Base-by-base conservation (phyloP, 176 grass and related monocot species). In the Aegilops sharonensis region DNA sequence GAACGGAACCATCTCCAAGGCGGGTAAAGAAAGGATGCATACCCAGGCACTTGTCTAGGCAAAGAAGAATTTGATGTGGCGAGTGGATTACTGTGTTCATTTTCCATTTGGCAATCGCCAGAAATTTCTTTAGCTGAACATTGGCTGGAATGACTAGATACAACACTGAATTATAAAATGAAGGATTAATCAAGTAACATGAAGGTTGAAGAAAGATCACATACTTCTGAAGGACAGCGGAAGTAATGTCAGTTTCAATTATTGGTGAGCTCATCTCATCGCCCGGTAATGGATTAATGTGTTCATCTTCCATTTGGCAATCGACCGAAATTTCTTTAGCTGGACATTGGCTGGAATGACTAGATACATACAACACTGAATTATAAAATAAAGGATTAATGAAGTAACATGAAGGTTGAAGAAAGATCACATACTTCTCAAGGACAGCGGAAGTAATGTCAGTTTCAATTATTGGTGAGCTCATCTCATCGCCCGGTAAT, bases 381-480 rank as follows among this genome's bases (percentile, higher is more conserved):
- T 64, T 73, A 84, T n/a, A 50, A 84, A 69, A 62, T 31, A 36
- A 31, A 61, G 30, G 6, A 76, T 77, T 29, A n/a, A 63, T 50
- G 17, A 81, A 81, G 57, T 85, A 13, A 15, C 9, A 78, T 47
- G 21, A 69, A 39, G 24, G 35, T 47, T 45, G 34, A 68, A 74
- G 2, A 86, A 78, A 15, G 23, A 78, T 66, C 39, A 31, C 27
- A 18, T 82, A 86, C 89, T 81, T 87, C 9, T 52, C 68, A 67
- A 5, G 2, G 24, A 69, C 30, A 43, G 85, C 27, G 65, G 75
- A 47, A 85, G 11, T 30, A 68, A 57, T 74, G 32, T 35, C 43
- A n/a, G 25, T 57, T 23, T 80, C 15, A 8, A 74, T 74, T 64
- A 13, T 80, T 15, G 70, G 57, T 80, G 30, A 85, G 32, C 11